These are phyloP conservation scores for Vitis hybrid DNA, from an alignment of 177 flowering plant species.

Conservation along the genomic window DNA sequence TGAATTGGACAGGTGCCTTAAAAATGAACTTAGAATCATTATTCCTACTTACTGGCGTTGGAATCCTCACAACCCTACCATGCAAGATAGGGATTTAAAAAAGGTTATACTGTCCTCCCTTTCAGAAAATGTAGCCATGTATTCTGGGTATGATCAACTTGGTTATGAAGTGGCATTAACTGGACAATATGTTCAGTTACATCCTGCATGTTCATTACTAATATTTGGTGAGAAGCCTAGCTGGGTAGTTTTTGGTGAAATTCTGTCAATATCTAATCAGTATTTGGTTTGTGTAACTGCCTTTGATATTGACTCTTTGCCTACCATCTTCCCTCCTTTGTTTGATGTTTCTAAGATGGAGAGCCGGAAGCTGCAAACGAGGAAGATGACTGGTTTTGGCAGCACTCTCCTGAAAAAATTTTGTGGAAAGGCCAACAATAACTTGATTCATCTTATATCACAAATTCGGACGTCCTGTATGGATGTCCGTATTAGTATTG, in stretches of 20 bases:
- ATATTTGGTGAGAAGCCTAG: slow-evolving; percentile 66
- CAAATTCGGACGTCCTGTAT: slow-evolving; percentile 39
- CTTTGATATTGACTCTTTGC: slow-evolving; percentile 59
- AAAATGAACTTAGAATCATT: slow-evolving; percentile 54
- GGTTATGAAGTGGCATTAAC: slow-evolving; percentile 91
- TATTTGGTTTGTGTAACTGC: slow-evolving; percentile 91
- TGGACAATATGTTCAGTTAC: slow-evolving; percentile 69
- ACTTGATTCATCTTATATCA: slow-evolving; percentile 47
- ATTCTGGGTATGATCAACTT: slow-evolving; percentile 76
- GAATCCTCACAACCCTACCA: slow-evolving; percentile 47
- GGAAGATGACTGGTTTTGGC: slow-evolving; percentile 57
- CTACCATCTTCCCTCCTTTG: slow-evolving; percentile 50
- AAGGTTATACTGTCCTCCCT: slow-evolving; percentile 69
- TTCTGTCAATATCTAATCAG: slow-evolving; percentile 53
- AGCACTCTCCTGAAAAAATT: slow-evolving; percentile 60
- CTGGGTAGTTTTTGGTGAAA: slow-evolving; percentile 91
- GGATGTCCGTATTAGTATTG: slow-evolving; percentile 62
- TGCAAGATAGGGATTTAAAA: slow-evolving; percentile 54
- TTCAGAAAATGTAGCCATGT: slow-evolving; percentile 84
- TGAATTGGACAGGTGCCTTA: slow-evolving; percentile 75
- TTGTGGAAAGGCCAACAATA: slow-evolving; percentile 69
- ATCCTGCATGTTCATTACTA: slow-evolving; percentile 88
- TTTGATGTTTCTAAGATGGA: slow-evolving; percentile 55
- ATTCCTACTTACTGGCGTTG: slow-evolving; percentile 79
- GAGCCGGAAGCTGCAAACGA: slow-evolving; percentile 44